Conservation (phyloP, 2,329 filamentous ascomycete genomes). For the Calcarisporium arbuscula region DNA sequence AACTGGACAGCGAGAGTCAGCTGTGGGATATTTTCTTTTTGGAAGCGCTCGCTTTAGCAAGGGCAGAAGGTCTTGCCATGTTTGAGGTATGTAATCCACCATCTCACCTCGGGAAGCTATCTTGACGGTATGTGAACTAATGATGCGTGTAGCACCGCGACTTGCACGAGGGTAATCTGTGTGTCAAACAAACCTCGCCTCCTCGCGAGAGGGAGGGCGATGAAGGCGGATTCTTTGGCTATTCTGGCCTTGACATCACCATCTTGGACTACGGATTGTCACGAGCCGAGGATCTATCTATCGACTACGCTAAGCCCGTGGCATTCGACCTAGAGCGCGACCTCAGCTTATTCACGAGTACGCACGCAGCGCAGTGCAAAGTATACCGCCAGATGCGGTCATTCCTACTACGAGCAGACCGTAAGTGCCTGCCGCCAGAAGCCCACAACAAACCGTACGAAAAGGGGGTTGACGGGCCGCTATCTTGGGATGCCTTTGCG, state of each 20-base stretch:
- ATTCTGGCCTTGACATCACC: conserved; percentile 56
- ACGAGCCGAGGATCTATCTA: conserved; percentile 41
- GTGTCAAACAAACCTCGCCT: conserved; percentile 40
- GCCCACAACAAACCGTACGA: conserved; percentile 42
- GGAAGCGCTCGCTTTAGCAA: conserved; percentile 52
- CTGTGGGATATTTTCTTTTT: conserved; percentile 60
- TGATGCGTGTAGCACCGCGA: conserved; percentile 48
- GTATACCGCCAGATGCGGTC: conserved; percentile 59
- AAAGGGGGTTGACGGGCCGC: conserved; percentile 36
- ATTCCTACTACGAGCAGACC: conserved; percentile 45
- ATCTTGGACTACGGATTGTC: conserved; percentile 62
- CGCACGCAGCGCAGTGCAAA: conserved; percentile 52
- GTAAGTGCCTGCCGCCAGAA: conserved; percentile 41
- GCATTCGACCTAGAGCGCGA: conserved; percentile 56
- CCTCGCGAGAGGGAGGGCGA: conserved; percentile 23
- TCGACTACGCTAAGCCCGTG: conserved; percentile 32
- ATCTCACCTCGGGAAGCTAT: not conserved
- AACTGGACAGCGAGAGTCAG: conserved; percentile 41
- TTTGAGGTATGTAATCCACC: conserved; percentile 45
- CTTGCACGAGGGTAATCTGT: conserved; percentile 60
- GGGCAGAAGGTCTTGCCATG: conserved; percentile 50
- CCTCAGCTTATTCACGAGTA: conserved; percentile 53
- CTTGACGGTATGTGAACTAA: not conserved
- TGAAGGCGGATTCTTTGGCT: conserved; percentile 41
- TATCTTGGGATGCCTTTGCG: conserved; percentile 48